A percentile compares a stretch with the other conserved stretches of the same genome.
Evolutionary conservation across 257 asterid species (phyloP).

Genomic region (Oldenlandia corymbosa): DNA sequence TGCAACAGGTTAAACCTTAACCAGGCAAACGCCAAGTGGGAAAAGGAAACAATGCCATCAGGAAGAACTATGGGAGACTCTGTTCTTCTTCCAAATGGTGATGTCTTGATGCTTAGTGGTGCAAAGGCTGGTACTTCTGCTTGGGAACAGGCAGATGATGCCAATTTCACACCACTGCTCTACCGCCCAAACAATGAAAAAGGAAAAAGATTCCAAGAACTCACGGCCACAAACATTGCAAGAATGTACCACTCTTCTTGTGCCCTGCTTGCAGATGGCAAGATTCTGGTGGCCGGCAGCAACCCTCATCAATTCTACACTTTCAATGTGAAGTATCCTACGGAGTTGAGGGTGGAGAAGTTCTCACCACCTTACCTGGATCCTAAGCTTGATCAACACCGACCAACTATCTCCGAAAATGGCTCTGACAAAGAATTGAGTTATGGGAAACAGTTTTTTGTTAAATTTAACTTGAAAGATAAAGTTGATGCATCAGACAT

Average conservation of each 20-base stretch:
- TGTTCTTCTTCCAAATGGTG: slow-evolving; percentile 69
- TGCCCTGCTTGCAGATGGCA: slow-evolving; percentile 58
- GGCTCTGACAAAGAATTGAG: slow-evolving; percentile 23
- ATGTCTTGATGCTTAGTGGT: slow-evolving; percentile 52
- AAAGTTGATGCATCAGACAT: slow-evolving; percentile 14
- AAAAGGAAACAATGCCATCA: slow-evolving; percentile 67
- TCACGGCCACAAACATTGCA: slow-evolving; percentile 44
- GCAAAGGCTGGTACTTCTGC: slow-evolving; percentile 74
- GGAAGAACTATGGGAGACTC: slow-evolving; percentile 77
- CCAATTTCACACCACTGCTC: slow-evolving; percentile 54
- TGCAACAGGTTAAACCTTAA: slow-evolving; percentile 53
- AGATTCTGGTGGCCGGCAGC: slow-evolving; percentile 73
- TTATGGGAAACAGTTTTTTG: slow-evolving; percentile 40
- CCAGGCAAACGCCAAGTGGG: slow-evolving; percentile 41
- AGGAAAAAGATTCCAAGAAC: slow-evolving; percentile 45
- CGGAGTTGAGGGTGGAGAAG: slow-evolving; percentile 73
- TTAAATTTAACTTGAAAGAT: slow-evolving; percentile 13
- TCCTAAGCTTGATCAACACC: slow-evolving; percentile 27
- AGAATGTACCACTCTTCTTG: slow-evolving; percentile 78
- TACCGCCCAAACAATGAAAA: slow-evolving; percentile 40
- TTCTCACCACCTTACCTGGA: slow-evolving; percentile 80
- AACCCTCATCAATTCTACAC: slow-evolving; percentile 60
- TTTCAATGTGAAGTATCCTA: slow-evolving; percentile 35
- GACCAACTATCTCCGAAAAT: slow-evolving; percentile 30
- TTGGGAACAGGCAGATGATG: slow-evolving; percentile 62